Percentiles rank a stretch among this genome's conserved stretches.
These are phyloP conservation scores for Acaromyces ingoldii DNA, from an alignment of 1,284 basidiomycete species.

Conservation along the genomic window DNA sequence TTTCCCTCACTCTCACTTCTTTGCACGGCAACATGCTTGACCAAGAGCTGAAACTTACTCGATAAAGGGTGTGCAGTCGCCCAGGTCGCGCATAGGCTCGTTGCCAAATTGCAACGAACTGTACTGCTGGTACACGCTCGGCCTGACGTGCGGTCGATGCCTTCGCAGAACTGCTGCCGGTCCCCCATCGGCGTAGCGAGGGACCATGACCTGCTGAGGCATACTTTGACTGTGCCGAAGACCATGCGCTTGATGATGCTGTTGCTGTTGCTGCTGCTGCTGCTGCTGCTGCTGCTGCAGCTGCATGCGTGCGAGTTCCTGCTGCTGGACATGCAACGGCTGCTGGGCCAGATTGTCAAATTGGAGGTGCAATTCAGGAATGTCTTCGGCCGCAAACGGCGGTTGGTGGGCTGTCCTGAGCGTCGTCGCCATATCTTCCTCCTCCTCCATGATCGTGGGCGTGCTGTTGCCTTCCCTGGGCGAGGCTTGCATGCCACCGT, in stretches of 20 bases:
- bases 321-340: not conserved
- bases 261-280: slow-evolving; percentile 15
- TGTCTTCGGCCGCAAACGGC: not conserved
- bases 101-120: slow-evolving; percentile 12
- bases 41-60: no score
- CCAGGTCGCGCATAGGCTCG: slow-evolving; percentile 16
- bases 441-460: slow-evolving; percentile 43
- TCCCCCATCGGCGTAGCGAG: no score
- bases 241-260: slow-evolving; percentile 3
- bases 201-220: no score
- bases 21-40: no score
- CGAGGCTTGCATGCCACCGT: not conserved
- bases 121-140: slow-evolving; percentile 35
- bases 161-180: not conserved
- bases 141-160: slow-evolving; percentile 16
- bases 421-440: slow-evolving; percentile 18
- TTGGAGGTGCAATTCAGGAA: not conserved
- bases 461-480: slow-evolving; percentile 23
- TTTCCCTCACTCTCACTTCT: no score
- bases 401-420: not conserved
- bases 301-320: not conserved
- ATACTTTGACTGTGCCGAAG: no score
- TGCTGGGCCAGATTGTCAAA: not conserved
- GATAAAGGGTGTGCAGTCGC: slow-evolving; percentile 36
- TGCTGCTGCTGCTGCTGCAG: not conserved